Conservation (phyloP, 306 rosid genomes). For the Vigna mungo region DNA sequence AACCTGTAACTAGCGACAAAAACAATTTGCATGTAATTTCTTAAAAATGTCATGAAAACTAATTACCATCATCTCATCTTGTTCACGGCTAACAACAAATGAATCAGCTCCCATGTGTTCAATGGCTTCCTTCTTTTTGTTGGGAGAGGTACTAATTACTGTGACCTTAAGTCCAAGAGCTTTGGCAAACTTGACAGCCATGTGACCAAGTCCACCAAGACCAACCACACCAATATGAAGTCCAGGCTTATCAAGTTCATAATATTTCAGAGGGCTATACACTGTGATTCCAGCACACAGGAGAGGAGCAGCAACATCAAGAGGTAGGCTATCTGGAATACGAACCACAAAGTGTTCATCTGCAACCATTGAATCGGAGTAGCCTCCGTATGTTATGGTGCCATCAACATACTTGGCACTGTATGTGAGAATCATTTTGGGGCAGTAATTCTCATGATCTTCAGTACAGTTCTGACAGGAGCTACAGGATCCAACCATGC, state of each 20-base stretch:
- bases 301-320: constrained; percentile 67
- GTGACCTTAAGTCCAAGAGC: constrained; percentile 65
- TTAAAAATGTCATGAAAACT: neutral
- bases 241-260: constrained; percentile 60
- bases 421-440: constrained; percentile 49
- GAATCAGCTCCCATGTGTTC: constrained; percentile 56
- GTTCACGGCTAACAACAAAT: constrained; percentile 57
- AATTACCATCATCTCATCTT: constrained; percentile 56
- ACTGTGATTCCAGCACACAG: constrained; percentile 76
- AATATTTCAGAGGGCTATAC: constrained; percentile 62
- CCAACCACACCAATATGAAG: constrained; percentile 63
- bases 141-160: constrained; percentile 63
- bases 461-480: constrained; percentile 56
- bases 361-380: constrained; percentile 58
- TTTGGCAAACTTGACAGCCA: constrained; percentile 70
- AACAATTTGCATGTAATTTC: neutral
- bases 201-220: constrained; percentile 68
- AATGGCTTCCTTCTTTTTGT: constrained; percentile 62
- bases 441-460: constrained; percentile 62
- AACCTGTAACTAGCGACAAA: too few relatives aligned
- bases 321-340: constrained; percentile 54
- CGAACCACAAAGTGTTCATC: constrained; percentile 52
- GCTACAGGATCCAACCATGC: constrained; percentile 59
- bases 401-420: constrained; percentile 48
- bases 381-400: constrained; percentile 68